Percentiles rank a stretch among this genome's conserved stretches.
phyloP scores from a whole-genome alignment of 495 filamentous ascomycete species.

The Aspergillus asperescens region DNA sequence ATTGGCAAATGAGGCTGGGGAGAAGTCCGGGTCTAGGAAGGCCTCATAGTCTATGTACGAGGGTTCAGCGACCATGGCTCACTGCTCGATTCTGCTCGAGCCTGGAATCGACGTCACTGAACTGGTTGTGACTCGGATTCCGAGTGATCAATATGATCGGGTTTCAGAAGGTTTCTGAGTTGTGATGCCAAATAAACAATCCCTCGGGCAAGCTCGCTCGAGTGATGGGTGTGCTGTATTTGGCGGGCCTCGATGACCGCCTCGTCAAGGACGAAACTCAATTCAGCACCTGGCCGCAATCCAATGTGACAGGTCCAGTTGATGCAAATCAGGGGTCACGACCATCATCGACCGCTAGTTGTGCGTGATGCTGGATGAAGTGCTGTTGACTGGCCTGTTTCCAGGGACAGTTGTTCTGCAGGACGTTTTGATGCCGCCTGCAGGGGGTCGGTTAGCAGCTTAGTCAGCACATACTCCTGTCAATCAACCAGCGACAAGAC shows the following conservation, averaged over 20 bases:
- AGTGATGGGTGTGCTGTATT: not conserved
- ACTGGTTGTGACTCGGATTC: not conserved
- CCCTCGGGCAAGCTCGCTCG: not conserved
- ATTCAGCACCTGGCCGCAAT: not conserved
- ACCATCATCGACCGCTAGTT: slow-evolving; percentile 3
- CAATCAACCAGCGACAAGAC: no score
- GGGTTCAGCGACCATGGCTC: slow-evolving; percentile 41
- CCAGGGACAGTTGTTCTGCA: not conserved
- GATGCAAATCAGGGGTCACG: not conserved
- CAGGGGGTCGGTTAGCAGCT: not conserved
- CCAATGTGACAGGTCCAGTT: slow-evolving; percentile 12
- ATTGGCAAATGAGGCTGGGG: slow-evolving; percentile 76
- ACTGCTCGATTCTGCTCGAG: not conserved
- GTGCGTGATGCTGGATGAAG: not conserved
- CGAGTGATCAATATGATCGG: not conserved
- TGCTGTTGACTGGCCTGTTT: not conserved
- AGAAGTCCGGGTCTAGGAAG: slow-evolving; percentile 82
- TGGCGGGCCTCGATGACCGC: not conserved
- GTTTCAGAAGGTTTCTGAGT: not conserved
- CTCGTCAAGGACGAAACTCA: slow-evolving; percentile 6
- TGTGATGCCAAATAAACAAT: slow-evolving; percentile 5
- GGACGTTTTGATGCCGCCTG: slow-evolving; percentile 3
- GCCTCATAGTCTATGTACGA: slow-evolving; percentile 97
- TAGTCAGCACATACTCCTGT: slow-evolving; percentile 12
- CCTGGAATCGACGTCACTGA: not conserved